Percentiles rank a stretch among this genome's conserved stretches.
phyloP scores from a whole-genome alignment of 192 early-diverging fungal genomes.

The Mortierella alpina region DNA sequence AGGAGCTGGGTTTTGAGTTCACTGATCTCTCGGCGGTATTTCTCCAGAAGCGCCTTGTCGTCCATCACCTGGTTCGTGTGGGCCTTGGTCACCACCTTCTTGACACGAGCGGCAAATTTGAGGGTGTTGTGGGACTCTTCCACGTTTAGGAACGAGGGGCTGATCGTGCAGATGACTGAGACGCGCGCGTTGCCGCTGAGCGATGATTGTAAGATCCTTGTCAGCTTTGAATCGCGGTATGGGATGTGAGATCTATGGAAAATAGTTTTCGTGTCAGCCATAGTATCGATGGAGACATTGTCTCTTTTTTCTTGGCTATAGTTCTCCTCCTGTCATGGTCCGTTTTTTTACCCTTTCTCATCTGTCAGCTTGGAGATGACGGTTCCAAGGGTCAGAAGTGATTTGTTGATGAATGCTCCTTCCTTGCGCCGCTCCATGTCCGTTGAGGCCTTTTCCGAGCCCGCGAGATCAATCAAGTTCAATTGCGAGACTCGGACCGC shows the following conservation, averaged over 20 bases:
- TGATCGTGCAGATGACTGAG: constrained; percentile 94
- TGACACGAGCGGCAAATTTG: constrained; percentile 94
- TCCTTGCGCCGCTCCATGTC: constrained; percentile 90
- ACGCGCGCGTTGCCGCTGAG: constrained; percentile 91
- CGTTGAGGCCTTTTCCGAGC: constrained; percentile 91
- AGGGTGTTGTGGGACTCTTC: constrained; percentile 94
- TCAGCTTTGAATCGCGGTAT: constrained; percentile 96
- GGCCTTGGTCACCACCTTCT: constrained; percentile 85
- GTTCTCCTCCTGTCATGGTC: neutral
- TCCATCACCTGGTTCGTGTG: constrained; percentile 82
- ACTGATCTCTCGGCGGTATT: constrained; percentile 83
- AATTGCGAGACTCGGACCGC: constrained; percentile 46
- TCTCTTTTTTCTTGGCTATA: neutral
- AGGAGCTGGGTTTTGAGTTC: constrained; percentile 76
- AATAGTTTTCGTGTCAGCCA: neutral
- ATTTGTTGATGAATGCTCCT: constrained; percentile 94
- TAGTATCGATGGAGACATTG: neutral
- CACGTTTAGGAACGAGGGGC: constrained; percentile 76
- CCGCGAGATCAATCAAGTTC: constrained; percentile 97
- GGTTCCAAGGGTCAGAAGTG: constrained; percentile 87
- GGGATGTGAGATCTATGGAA: constrained; percentile 79
- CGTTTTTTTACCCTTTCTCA: constrained; percentile 47
- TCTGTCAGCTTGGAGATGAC: constrained; percentile 94
- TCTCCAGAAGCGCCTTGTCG: constrained; percentile 87
- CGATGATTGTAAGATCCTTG: constrained; percentile 91